These are phyloP conservation scores for Penicillium odoratum DNA, from an alignment of 495 filamentous ascomycete species.

Conservation along the genomic window DNA sequence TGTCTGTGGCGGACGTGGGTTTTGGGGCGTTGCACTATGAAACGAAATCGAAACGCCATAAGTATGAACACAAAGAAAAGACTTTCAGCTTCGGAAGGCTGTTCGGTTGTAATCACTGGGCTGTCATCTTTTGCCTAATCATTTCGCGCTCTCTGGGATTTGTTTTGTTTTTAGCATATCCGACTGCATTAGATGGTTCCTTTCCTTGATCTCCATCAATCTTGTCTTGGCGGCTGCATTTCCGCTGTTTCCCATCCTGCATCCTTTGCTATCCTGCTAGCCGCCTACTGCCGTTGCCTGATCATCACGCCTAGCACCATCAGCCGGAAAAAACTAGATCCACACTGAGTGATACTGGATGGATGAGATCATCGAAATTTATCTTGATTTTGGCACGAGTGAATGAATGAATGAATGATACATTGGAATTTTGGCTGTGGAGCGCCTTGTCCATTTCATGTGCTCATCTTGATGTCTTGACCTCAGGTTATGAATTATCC, in stretches of 20 bases:
- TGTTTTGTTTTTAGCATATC: constrained; percentile 1
- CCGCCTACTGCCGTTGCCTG: neutral
- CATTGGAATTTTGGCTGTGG: constrained; percentile 10
- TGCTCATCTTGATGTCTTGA: neutral
- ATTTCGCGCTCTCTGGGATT: constrained; percentile 6
- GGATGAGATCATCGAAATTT: constrained; percentile 13
- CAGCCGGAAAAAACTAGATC: neutral
- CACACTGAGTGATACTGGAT: neutral
- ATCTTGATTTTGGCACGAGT: constrained; percentile 35
- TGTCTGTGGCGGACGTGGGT: constrained; percentile 83
- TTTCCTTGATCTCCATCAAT: constrained; percentile 11
- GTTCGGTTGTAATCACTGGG: neutral
- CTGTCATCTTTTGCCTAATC: neutral
- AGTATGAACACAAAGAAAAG: neutral
- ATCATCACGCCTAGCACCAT: neutral
- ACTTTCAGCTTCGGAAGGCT: neutral
- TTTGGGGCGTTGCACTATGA: constrained; percentile 83
- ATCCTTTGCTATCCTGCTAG: neutral
- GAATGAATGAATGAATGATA: constrained; percentile 45
- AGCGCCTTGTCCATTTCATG: constrained; percentile 1
- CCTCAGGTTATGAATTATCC: neutral
- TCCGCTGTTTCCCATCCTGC: neutral
- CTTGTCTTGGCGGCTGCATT: constrained; percentile 6
- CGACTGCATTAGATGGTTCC: constrained; percentile 27
- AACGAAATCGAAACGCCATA: neutral